Conservation (phyloP, 75 land plant genomes). For the Gnetum montanum region DNA sequence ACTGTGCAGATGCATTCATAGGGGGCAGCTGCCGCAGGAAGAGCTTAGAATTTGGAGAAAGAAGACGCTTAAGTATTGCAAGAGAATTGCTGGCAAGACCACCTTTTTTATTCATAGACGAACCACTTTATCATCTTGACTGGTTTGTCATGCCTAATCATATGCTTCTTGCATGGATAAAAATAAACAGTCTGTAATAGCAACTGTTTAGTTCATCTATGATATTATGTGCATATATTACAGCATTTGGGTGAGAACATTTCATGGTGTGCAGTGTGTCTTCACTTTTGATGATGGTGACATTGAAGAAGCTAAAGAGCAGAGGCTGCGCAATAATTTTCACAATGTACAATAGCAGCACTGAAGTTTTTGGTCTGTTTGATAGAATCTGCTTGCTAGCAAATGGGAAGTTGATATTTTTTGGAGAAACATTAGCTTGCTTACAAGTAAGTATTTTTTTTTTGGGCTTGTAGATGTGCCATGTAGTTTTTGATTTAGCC, state of each 20-base stretch:
- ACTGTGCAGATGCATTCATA: slow-evolving; percentile 48
- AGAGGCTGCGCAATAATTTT: slow-evolving; percentile 16
- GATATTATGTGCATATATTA: background rate
- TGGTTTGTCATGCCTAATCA: slow-evolving; percentile 14
- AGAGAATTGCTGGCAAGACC: slow-evolving; percentile 75
- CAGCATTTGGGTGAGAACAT: background rate
- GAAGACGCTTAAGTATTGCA: slow-evolving; percentile 71
- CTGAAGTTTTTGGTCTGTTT: slow-evolving; percentile 21
- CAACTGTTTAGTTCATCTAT: background rate
- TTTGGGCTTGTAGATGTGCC: too few species aligned
- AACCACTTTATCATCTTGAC: slow-evolving; percentile 21
- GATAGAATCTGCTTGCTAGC: slow-evolving; percentile 24
- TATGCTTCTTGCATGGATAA: too few species aligned
- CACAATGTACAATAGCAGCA: slow-evolving; percentile 14
- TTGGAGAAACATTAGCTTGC: slow-evolving; percentile 19
- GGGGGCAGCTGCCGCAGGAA: slow-evolving; percentile 58
- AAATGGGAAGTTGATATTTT: slow-evolving; percentile 20
- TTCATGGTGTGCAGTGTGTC: slow-evolving; percentile 31
- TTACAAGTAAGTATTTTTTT: slow-evolving; percentile 13
- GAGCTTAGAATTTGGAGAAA: slow-evolving; percentile 62
- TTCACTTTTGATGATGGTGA: slow-evolving; percentile 14
- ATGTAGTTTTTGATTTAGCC: too few species aligned
- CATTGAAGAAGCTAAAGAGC: slow-evolving; percentile 20
- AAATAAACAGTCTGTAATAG: too few species aligned
- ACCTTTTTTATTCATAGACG: slow-evolving; percentile 24